Conservation (phyloP, 2,329 filamentous ascomycete species). For the Alternaria atra region DNA sequence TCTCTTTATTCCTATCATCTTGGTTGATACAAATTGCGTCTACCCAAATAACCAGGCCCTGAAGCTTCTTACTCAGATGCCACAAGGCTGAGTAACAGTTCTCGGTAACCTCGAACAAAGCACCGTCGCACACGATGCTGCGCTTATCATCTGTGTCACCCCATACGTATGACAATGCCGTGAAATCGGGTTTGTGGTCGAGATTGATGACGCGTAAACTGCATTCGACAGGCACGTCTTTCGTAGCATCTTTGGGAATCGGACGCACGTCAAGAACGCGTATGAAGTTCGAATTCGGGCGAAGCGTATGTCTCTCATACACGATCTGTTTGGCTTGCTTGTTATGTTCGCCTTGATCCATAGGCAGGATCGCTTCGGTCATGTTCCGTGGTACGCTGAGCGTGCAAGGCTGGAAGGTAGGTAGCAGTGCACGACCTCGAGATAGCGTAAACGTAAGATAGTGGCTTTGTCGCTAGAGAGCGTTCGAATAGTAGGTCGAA, state of each 20-base stretch:
- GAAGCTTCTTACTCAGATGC: not conserved
- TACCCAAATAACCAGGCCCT: fast-evolving
- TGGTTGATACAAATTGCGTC: not conserved
- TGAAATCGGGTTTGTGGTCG: not conserved
- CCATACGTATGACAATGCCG: not conserved
- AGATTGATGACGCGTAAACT: not conserved
- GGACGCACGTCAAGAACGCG: not conserved
- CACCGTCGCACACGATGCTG: not conserved
- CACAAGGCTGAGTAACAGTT: not conserved
- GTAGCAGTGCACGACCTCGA: too few species aligned
- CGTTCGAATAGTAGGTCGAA: too few species aligned
- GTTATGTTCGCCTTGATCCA: fast-evolving
- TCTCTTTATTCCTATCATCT: not conserved
- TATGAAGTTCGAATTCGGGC: not conserved
- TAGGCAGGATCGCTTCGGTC: not conserved
- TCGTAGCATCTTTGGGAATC: not conserved
- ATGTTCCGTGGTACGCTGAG: not conserved
- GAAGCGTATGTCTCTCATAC: not conserved
- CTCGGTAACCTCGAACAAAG: not conserved
- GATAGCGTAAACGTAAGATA: too few species aligned
- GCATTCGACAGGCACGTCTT: not conserved
- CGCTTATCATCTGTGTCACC: not conserved
- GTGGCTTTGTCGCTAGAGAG: too few species aligned
- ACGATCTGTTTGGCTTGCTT: not conserved
- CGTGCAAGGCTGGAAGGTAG: not conserved